Conservation (phyloP, 352 stramenopile genomes). For the Phytophthora hibernalis region DNA sequence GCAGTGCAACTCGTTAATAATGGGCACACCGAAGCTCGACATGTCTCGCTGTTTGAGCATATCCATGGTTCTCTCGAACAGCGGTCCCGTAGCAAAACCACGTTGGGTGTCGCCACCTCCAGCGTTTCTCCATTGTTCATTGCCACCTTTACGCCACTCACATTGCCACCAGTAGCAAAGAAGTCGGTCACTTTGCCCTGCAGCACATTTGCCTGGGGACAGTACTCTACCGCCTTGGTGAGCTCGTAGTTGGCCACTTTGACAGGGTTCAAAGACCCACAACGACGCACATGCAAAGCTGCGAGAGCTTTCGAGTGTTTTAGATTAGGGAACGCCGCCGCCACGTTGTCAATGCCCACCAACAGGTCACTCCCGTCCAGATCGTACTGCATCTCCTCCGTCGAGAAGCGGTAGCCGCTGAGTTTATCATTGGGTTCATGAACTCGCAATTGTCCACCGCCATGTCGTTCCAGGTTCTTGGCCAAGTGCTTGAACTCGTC, state of each 20-base stretch:
- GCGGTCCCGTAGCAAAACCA: slow-evolving; percentile 74
- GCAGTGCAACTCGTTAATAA: slow-evolving; percentile 81
- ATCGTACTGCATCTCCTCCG: slow-evolving; percentile 58
- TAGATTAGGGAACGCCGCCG: slow-evolving; percentile 62
- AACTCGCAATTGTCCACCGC: slow-evolving; percentile 59
- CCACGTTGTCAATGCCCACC: slow-evolving; percentile 68
- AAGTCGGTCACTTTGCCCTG: slow-evolving; percentile 73
- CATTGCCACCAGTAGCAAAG: slow-evolving; percentile 48
- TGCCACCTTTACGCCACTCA: slow-evolving; percentile 65
- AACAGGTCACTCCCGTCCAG: slow-evolving; percentile 74
- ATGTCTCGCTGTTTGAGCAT: slow-evolving; percentile 62
- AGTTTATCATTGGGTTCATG: slow-evolving; percentile 49
- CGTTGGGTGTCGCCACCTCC: slow-evolving; percentile 64
- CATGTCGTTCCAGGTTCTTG: slow-evolving; percentile 55
- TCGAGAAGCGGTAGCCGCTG: slow-evolving; percentile 53
- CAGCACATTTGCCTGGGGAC: slow-evolving; percentile 59
- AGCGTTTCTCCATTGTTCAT: slow-evolving; percentile 59
- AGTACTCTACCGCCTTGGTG: slow-evolving; percentile 70
- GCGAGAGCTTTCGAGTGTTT: slow-evolving; percentile 61
- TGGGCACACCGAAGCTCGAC: slow-evolving; percentile 62
- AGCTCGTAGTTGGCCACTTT: slow-evolving; percentile 78
- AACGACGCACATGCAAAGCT: slow-evolving; percentile 74
- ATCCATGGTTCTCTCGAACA: slow-evolving; percentile 70
- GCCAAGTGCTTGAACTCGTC: slow-evolving; percentile 57
- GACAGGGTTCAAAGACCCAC: slow-evolving; percentile 73